Evolutionary conservation across 108 stramenopile genomes (phyloP), one percentile per base, ranked within the genome.

Genomic region (Schizochytrium sp.): DNA sequence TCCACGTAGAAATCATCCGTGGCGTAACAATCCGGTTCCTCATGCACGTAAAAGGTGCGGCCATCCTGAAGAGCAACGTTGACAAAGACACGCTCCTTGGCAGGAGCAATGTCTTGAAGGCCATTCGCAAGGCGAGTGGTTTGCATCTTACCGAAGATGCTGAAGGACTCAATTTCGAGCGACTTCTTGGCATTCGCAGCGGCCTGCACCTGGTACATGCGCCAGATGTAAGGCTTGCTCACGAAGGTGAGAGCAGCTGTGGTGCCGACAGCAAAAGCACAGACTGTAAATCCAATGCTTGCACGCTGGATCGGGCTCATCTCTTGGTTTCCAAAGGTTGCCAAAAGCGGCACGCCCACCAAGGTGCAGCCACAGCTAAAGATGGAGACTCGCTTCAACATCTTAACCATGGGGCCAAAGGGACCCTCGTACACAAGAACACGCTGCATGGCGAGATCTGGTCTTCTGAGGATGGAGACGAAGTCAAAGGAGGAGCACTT

Each of bases 1-100:
- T 83, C 5, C 2, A 83, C 76, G 3, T 83, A 83, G 55, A 83
- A 83, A n/a, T 83, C 76, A 28, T 83, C 53, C 8, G 47, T 55
- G 76, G 76, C 76, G 76, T 83, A 83, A 40, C 76, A 83, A 2
- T 83, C 76, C 53, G 76, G 76, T 53, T 83, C 76, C 53, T 83
- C 76, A 53, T 83, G 76, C 8, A 83, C 76, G 47, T 83, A 83
- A 55, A 83, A 83, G 53, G 47, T 55, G 17, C 53, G 19, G 0
- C 76, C 76, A 10, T 49, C 76, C 50, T 49, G 10, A 40, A 55
- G 47, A 5, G 50, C 76, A 10, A 83, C 76, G 76, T 83, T 83
- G 76, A 83, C 76, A 40, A 83, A 83, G 47, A 83, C 76, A 38
- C 76, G 76, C 28, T 83, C 76, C 17, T n/a, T 55, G 12, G 76